Base-by-base conservation (phyloP, 2,329 filamentous ascomycete species). In the Lasiodiplodia sp. region DNA sequence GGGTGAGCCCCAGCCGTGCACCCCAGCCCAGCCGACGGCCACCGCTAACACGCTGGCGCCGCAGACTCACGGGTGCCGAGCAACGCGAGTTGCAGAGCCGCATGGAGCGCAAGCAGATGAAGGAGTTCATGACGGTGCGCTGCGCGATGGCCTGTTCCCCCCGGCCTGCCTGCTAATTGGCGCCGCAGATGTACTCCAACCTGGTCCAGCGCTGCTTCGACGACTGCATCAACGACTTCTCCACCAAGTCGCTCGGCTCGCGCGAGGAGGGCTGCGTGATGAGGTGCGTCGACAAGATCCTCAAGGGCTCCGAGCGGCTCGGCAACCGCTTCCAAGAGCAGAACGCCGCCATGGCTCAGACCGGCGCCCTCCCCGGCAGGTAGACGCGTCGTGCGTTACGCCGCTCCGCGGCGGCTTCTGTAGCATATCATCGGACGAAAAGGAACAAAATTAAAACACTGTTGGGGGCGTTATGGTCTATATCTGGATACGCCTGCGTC, bases 61-160 rank as follows among this genome's bases (percentile, higher is more conserved):
- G 58, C 76, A 91, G 90, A 75, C 91, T 97, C 79, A 92, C 88
- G 74, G 80, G 87, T 76, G 82, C 89, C 76, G 95, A 98, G 87
- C 92, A 96, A 86, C 92, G 93, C 84, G 93, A 96, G 87, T 92
- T 99, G 79, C 91, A 97, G 83, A 84, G 89, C 84, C 93, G 96
- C 83, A 94, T 99, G 89, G 94, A 98, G 86, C 92, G 92, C 84
- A 96, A 96, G 84, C 96, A 99, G 84, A 93, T 99, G 87, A 97
- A 97, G 85, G 95, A 98, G 80, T 98, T 99, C 80, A 97, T 98
- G 91, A 92, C 89, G 77, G 96, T 98, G 87, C 75, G 93, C 86
- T 58, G 69, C n/a, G n/a, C 51, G 40, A 40, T 56, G 37, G 18
- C 5, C 37, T 56, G n/a, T 37, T 25, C 31, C 34, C 28, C 53